Percentiles rank a stretch among this genome's conserved stretches.
Evolutionary conservation across 306 rosid genomes (phyloP).

Genomic region (Sphenostylis stenocarpa): DNA sequence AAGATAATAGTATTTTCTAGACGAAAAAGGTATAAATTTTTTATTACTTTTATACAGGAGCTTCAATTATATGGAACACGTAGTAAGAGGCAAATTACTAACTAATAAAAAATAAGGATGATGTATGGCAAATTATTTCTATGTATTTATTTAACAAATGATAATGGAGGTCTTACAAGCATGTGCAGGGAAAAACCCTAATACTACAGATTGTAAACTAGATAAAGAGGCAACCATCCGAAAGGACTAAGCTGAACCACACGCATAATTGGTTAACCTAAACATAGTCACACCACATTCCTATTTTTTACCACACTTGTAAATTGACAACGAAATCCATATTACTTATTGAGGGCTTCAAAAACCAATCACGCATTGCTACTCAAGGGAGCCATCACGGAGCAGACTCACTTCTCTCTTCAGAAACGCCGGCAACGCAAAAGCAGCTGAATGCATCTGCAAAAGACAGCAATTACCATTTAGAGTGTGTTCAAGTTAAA

Average conservation of each 20-base stretch:
- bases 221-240: background rate
- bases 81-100: no score
- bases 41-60: no score
- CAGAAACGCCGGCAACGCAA: constrained; percentile 77
- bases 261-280: constrained; percentile 14
- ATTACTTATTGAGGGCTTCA: constrained; percentile 4
- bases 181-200: background rate
- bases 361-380: background rate
- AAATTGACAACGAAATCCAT: constrained; percentile 9
- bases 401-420: constrained; percentile 64
- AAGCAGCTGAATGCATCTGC: constrained; percentile 91
- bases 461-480: background rate
- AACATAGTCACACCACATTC: constrained; percentile 23
- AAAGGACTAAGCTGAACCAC: background rate
- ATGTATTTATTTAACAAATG: background rate
- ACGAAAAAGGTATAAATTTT: no score
- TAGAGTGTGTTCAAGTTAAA: background rate
- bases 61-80: no score
- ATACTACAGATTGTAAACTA: background rate
- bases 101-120: no score
- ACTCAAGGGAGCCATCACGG: constrained; percentile 13
- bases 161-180: background rate
- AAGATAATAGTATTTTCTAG: no score
- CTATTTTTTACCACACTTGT: constrained; percentile 10
- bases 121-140: no score